These are phyloP conservation scores for Moricandia arvensis DNA, from an alignment of 345 rosid genomes.

Conservation along the genomic window DNA sequence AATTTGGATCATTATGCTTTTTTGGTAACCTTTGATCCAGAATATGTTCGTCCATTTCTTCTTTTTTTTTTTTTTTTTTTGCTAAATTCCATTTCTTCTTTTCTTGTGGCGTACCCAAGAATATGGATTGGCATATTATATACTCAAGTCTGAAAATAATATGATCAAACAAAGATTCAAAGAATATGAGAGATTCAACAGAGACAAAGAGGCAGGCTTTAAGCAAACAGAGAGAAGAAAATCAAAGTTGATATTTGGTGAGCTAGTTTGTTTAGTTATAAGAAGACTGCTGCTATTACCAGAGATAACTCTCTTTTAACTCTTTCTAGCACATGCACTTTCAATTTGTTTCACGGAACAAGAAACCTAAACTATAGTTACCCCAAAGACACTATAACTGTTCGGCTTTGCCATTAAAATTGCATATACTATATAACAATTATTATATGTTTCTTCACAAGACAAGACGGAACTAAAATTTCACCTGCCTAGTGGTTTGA, in stretches of 20 bases:
- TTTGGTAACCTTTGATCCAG: neutral
- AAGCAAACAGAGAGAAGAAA: slow-evolving; percentile 28
- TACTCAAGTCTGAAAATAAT: neutral
- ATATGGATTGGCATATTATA: slow-evolving; percentile 4
- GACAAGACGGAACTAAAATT: neutral
- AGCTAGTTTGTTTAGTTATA: slow-evolving; percentile 12
- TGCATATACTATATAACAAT: neutral
- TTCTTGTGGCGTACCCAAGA: neutral
- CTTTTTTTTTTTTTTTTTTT: slow-evolving; percentile 14
- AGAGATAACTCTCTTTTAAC: neutral
- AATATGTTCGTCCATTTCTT: neutral
- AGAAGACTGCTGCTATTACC: slow-evolving; percentile 10
- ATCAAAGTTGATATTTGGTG: slow-evolving; percentile 21
- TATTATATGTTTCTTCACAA: neutral
- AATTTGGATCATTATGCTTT: neutral
- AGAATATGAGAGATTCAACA: slow-evolving; percentile 23
- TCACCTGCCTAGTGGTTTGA: too few species aligned
- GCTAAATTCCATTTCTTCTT: slow-evolving; percentile 17
- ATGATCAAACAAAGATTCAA: slow-evolving; percentile 28
- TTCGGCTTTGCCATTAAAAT: neutral
- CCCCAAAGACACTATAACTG: neutral
- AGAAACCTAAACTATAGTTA: slow-evolving; percentile 29
- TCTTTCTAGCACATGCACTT: slow-evolving; percentile 32
- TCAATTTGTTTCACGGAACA: slow-evolving; percentile 16
- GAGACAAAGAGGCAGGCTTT: slow-evolving; percentile 27